A percentile compares a stretch with the other conserved stretches of the same genome.
These are phyloP conservation scores for Phytophthora pistaciae DNA, from an alignment of 352 stramenopile species.

Conservation along the genomic window DNA sequence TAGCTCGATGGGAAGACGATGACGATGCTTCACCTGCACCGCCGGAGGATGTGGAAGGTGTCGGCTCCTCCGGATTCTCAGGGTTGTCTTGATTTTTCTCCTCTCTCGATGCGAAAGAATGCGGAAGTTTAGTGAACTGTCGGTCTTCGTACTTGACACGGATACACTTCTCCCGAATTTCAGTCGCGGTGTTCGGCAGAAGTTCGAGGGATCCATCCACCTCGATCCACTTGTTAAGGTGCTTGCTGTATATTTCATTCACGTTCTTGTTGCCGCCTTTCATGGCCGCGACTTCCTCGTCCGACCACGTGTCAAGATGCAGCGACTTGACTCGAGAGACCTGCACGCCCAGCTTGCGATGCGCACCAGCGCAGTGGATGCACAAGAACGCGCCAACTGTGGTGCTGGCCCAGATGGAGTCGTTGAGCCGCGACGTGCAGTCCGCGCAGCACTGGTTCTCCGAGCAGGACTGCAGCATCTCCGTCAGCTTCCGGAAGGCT, in stretches of 20 bases:
- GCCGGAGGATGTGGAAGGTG: constrained; percentile 7
- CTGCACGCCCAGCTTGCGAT: constrained; percentile 96
- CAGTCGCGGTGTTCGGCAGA: constrained; percentile 42
- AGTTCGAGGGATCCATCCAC: constrained; percentile 50
- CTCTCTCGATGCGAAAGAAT: constrained; percentile 23
- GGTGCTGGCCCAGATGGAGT: constrained; percentile 94
- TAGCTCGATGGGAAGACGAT: constrained; percentile 13
- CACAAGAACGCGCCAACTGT: constrained; percentile 96
- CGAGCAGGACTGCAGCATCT: constrained; percentile 59
- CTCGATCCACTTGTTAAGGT: constrained; percentile 63
- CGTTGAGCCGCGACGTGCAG: constrained; percentile 68
- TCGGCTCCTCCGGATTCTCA: constrained; percentile 57
- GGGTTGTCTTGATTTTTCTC: constrained; percentile 67
- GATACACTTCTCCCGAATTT: constrained; percentile 64
- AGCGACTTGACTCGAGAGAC: constrained; percentile 91
- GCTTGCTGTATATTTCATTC: constrained; percentile 65
- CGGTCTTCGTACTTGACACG: constrained; percentile 77
- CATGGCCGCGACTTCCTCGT: constrained; percentile 78
- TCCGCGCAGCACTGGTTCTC: constrained; percentile 87
- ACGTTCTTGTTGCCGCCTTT: constrained; percentile 80
- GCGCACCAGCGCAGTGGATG: constrained; percentile 95
- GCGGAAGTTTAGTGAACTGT: constrained; percentile 68
- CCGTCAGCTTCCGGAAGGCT: constrained; percentile 62
- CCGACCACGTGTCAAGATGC: constrained; percentile 79
- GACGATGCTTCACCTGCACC: constrained; percentile 24